A percentile compares a stretch with the other conserved stretches of the same genome.
phyloP scores from a whole-genome alignment of 768 basidiomycete species.

The Podaxis rugospora region DNA sequence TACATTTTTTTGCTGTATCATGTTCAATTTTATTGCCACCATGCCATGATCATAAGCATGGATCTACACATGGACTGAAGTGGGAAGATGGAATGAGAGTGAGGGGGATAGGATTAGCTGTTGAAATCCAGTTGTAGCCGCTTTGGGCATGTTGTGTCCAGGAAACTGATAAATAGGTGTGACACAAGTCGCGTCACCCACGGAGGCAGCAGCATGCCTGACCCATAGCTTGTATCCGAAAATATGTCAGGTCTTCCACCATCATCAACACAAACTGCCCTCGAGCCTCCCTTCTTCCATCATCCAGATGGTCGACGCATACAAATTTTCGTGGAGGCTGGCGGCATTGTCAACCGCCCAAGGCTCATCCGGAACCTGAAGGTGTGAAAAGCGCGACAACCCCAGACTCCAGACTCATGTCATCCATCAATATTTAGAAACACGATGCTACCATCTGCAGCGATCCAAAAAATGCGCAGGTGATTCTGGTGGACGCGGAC shows the following conservation, averaged over 20 bases:
- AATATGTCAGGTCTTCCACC: constrained; percentile 13
- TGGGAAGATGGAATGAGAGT: neutral
- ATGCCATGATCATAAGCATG: constrained; percentile 22
- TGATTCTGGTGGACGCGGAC: constrained; percentile 56
- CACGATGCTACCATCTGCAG: constrained; percentile 50
- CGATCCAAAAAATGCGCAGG: constrained; percentile 45
- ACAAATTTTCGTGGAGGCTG: constrained; percentile 54
- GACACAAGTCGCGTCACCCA: constrained; percentile 12
- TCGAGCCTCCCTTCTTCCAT: constrained; percentile 28
- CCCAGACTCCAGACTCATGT: constrained; percentile 4
- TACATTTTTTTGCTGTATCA: constrained; percentile 38
- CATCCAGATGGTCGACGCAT: constrained; percentile 37
- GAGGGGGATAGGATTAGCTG: neutral
- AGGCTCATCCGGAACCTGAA: constrained; percentile 47
- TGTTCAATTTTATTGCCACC: constrained; percentile 40
- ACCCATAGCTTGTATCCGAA: neutral
- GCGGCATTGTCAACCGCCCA: constrained; percentile 43
- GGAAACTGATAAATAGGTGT: neutral
- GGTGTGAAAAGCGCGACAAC: constrained; percentile 22
- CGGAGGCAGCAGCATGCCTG: neutral
- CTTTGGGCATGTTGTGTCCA: neutral
- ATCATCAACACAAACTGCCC: constrained; percentile 9
- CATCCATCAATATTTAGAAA: constrained; percentile 30
- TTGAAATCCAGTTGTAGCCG: neutral
- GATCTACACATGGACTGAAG: constrained; percentile 9